Base-by-base conservation (phyloP, 768 basidiomycete genomes). In the Tephrocybe sp. region DNA sequence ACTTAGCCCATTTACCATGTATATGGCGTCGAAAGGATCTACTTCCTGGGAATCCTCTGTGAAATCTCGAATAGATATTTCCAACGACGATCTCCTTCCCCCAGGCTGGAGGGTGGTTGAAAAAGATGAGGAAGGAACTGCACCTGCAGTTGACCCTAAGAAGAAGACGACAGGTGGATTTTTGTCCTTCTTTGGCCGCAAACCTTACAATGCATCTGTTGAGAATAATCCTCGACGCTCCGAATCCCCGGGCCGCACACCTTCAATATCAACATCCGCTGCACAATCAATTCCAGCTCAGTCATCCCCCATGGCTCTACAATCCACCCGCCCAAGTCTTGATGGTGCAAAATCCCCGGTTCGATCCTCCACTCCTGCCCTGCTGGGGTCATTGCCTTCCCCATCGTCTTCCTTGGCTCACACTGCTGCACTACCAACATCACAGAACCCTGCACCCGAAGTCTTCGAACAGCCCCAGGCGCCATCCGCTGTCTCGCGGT, bases 401-500 rank as follows among this genome's bases (percentile, higher is more conserved):
- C n/a, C 37, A n/a, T 21, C 34, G n/a, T 15, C 41, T 15, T 38
- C 55, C 17, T 39, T 56, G n/a, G 40, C 53, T 6, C 15, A 33
- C 20, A 37, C 40, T 6, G 28, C 50, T 38, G 54, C 26, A 24
- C 49, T n/a, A n/a, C n/a, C 65, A 4, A 58, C 48, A 39, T 46
- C 58, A 3, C 48, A 41, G 30, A 33, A 57, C 12, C 30, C 54
- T 28, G 53, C 54, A 12, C 51, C 62, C 3, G 50, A 63, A 20
- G 48, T 58, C 20, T 21, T 58, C 20, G 66, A 67, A 18, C 58
- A 64, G 14, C 57, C 59, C 28, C 61, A 73, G 4, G 64, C 76
- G 12, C 73, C 81, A 24, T 90, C 93, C 0, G 89, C 82, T 7
- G 88, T 94, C 26, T 90, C 91, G 10, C 82, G 93, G 4, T 94